Conservation (phyloP, 2,329 filamentous ascomycete species). For the Cytospora mali region DNA sequence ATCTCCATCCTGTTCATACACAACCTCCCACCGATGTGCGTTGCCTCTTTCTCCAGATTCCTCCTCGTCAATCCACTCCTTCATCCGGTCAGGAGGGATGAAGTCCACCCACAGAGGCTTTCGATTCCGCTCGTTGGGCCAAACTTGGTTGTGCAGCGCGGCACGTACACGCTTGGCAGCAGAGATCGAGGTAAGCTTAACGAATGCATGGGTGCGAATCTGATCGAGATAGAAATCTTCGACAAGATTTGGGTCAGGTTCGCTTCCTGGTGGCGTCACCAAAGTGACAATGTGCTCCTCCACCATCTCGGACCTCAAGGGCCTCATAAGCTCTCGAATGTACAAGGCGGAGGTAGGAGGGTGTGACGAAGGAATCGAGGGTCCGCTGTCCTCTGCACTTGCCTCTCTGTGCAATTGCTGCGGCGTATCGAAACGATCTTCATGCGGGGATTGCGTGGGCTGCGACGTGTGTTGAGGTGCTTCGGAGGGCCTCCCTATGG, state of each 20-base stretch:
- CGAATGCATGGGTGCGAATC: conserved; percentile 87
- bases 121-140: conserved; percentile 84
- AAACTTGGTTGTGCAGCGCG: conserved; percentile 75
- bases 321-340: conserved; percentile 88
- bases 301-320: conserved; percentile 70
- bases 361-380: conserved; percentile 58
- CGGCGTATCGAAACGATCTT: conserved; percentile 21
- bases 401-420: conserved; percentile 19
- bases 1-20: conserved; percentile 63
- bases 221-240: conserved; percentile 76
- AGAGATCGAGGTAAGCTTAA: conserved; percentile 67
- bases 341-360: conserved; percentile 78
- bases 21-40: conserved; percentile 68
- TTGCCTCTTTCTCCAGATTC: conserved; percentile 47
- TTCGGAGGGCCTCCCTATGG: conserved; percentile 16
- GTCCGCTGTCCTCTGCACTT: conserved; percentile 43
- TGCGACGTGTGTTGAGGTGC: conserved; percentile 26
- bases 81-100: conserved; percentile 73
- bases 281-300: conserved; percentile 70
- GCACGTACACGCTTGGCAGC: conserved; percentile 78
- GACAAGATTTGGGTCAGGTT: conserved; percentile 59
- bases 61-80: conserved; percentile 75
- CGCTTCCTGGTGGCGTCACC: conserved; percentile 59
- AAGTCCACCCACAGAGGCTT: conserved; percentile 90
- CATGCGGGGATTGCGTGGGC: conserved; percentile 29